Evolutionary conservation across 176 grass and related monocot species (phyloP).

Genomic region (Cenchrus purpureus): DNA sequence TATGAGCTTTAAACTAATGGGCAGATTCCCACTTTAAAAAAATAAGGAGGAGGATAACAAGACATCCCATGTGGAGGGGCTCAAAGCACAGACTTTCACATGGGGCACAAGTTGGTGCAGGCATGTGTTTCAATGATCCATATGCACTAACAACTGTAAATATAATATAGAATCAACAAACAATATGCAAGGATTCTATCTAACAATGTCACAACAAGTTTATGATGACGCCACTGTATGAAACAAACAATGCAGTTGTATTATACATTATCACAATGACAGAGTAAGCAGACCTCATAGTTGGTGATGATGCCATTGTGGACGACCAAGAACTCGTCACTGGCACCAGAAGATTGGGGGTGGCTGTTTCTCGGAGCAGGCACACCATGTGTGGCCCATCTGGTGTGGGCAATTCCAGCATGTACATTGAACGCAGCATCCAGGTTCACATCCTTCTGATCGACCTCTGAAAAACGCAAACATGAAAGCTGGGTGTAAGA

Average conservation of each 20-base stretch:
- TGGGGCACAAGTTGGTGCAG: slow-evolving; percentile 7
- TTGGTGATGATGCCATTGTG: slow-evolving; percentile 99
- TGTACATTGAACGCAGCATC: slow-evolving; percentile 73
- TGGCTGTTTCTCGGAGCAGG: slow-evolving; percentile 92
- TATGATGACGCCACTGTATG: slow-evolving; percentile 82
- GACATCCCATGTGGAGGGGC: slow-evolving; percentile 42
- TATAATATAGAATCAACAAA: slow-evolving; percentile 4
- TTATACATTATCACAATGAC: background rate
- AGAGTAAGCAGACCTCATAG: slow-evolving; percentile 74
- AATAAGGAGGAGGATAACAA: background rate
- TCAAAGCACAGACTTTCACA: slow-evolving; percentile 9
- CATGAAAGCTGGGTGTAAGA: background rate
- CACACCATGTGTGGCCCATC: slow-evolving; percentile 95
- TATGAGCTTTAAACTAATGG: background rate
- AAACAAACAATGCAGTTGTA: background rate
- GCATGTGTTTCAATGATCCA: slow-evolving; percentile 21
- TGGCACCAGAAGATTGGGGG: slow-evolving; percentile 83
- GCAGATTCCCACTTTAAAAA: background rate
- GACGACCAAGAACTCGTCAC: slow-evolving; percentile 94
- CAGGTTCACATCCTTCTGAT: slow-evolving; percentile 82
- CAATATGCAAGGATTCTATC: background rate
- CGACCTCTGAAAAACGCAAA: slow-evolving; percentile 58
- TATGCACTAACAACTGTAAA: slow-evolving; percentile 23
- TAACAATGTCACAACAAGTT: slow-evolving; percentile 48
- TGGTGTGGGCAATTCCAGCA: slow-evolving; percentile 94